Evolutionary conservation across 1,284 basidiomycete genomes (phyloP), one percentile per base, ranked within the genome.

Genomic region (Puccinia polysora): DNA sequence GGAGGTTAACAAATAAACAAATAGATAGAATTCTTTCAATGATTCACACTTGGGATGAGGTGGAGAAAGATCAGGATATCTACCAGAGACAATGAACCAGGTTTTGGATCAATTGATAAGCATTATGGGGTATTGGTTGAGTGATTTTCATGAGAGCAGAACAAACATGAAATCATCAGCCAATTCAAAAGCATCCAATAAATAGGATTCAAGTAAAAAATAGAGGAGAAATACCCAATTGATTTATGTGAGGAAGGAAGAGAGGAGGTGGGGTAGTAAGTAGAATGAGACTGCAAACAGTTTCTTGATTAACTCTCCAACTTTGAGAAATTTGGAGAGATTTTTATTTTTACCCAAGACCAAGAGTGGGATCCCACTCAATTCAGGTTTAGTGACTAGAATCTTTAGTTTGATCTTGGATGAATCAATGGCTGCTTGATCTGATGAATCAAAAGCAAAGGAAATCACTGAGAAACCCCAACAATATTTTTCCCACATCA

Each of bases 271-370:
- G 38, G 23, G n/a, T 34, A 34, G 15, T 34, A 36, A 14, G 10
- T 30, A 25, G 5, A 36, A 34, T 6, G 47, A 43, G 20, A 23
- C 20, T 1, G 56, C 87, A 73, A 77, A 91, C 91, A 97, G 82
- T 69, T 86, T 85, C 45, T 84, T 83, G 73, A 97, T 94, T 62
- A 97, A 83, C 74, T 96, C 90, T 76, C 93, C 90, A 1, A 94
- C 89, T 12, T 86, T 81, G 1, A 89, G 86, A 73, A 92, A 90
- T 10, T 84, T 86, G 1, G 87, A 84, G 1, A 97, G 77, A 78
- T 97, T 94, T 77, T 92, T 96, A 83, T 98, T 98, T 81, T 97
- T 97, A 1, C 92, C 95, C 28, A 97, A 84, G 69, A 97, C 92
- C 15, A 97, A 85, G 45, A 97, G 80, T 0, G 94, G 94, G 1